Evolutionary conservation across 2,329 filamentous ascomycete genomes (phyloP).

Genomic region (Apiospora pterosperma): DNA sequence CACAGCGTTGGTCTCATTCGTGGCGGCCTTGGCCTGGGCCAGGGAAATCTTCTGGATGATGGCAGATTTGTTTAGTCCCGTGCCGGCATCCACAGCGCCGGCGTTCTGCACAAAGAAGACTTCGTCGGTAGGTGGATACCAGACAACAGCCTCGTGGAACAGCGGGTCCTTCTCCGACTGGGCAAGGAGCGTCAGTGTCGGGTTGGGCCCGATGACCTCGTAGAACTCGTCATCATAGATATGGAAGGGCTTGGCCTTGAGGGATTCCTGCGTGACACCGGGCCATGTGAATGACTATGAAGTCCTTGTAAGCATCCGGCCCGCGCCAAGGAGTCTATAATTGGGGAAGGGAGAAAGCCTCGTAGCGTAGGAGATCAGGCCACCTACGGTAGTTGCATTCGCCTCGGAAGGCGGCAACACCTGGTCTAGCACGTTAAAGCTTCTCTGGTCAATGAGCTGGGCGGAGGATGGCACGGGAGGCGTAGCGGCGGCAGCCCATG

Average conservation of each 20-base stretch:
- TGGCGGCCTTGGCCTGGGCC: constrained; percentile 36
- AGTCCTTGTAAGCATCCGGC: constrained; percentile 7
- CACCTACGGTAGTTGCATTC: constrained; percentile 33
- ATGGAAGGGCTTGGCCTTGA: constrained; percentile 37
- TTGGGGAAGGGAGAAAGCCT: background rate
- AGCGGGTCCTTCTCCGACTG: constrained; percentile 40
- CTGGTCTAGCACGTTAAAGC: constrained; percentile 37
- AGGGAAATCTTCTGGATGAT: constrained; percentile 49
- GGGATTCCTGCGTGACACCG: constrained; percentile 33
- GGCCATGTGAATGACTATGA: constrained; percentile 41
- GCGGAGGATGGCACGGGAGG: constrained; percentile 28
- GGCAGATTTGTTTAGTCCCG: constrained; percentile 46
- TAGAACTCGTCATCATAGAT: constrained; percentile 50
- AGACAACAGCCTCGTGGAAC: constrained; percentile 55
- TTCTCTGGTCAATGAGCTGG: constrained; percentile 40
- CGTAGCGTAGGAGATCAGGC: background rate
- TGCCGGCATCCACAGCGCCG: constrained; percentile 42
- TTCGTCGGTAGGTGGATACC: constrained; percentile 46
- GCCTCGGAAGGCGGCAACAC: constrained; percentile 34
- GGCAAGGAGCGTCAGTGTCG: constrained; percentile 47
- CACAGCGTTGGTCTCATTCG: constrained; percentile 32
- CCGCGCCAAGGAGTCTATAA: background rate
- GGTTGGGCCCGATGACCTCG: constrained; percentile 44
- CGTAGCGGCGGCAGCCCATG: background rate
- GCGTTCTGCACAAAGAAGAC: constrained; percentile 54